Conservation (phyloP, 1,284 basidiomycete genomes). For the Rhodotorula sp. region DNA sequence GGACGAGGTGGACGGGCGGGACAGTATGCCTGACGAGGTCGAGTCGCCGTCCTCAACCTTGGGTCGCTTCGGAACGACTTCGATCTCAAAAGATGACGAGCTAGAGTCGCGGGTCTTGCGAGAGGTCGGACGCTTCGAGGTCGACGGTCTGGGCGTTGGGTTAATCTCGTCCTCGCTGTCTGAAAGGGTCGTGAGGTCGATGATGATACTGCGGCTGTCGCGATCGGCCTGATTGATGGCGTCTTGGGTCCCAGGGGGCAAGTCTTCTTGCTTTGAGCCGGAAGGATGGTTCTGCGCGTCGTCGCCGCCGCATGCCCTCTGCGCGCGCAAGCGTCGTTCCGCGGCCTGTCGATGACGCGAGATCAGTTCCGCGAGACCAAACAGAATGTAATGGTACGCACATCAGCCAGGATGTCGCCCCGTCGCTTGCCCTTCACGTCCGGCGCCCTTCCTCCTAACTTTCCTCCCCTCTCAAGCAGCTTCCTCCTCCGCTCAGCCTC, state of each 20-base stretch:
- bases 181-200: conserved; percentile 48
- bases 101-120: conserved; percentile 15
- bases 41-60: not conserved
- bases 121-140: conserved; percentile 14
- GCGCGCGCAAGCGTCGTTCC: conserved; percentile 68
- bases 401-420: conserved; percentile 71
- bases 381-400: conserved; percentile 50
- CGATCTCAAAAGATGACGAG: conserved; percentile 18
- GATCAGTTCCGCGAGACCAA: not conserved
- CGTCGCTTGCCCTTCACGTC: conserved; percentile 57
- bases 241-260: conserved; percentile 54
- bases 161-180: conserved; percentile 5
- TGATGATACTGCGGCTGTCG: conserved; percentile 63
- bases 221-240: conserved; percentile 68
- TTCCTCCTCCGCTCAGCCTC: conserved; percentile 58
- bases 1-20: not conserved
- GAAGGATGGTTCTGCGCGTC: conserved; percentile 16
- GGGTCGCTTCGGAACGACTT: conserved; percentile 19
- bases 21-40: no score
- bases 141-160: not conserved
- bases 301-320: conserved; percentile 62
- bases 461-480: conserved; percentile 54
- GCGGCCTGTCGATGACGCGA: conserved; percentile 63
- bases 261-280: conserved; percentile 16
- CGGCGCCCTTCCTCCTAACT: conserved; percentile 29